Percentiles rank a stretch among this genome's conserved stretches.
phyloP scores from a whole-genome alignment of 768 basidiomycete species.

The Artomyces pyxidatus region DNA sequence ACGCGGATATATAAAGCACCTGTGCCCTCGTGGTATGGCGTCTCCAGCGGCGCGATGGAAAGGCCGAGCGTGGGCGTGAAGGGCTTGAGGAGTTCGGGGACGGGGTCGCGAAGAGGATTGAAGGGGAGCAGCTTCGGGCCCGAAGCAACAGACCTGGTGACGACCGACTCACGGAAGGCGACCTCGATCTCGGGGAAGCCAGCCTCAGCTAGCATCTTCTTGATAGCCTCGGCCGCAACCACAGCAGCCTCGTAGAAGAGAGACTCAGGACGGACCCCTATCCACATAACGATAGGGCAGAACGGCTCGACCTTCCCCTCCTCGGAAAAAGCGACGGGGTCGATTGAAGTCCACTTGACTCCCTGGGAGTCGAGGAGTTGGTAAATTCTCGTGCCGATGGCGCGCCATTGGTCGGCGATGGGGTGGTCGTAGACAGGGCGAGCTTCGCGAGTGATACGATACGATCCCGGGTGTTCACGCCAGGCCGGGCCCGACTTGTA shows the following conservation, averaged over 20 bases:
- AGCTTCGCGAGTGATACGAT: conserved; percentile 18
- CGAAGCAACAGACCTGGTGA: conserved; percentile 20
- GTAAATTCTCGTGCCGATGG: conserved; percentile 13
- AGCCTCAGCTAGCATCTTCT: conserved; percentile 12
- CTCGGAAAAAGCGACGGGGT: conserved; percentile 17
- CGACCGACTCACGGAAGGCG: conserved; percentile 20
- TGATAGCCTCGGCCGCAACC: conserved; percentile 15
- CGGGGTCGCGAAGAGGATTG: conserved; percentile 19
- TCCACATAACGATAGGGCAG: conserved; percentile 18
- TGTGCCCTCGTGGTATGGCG: conserved; percentile 30
- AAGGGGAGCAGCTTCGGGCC: conserved; percentile 27
- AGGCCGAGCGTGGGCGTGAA: conserved; percentile 32
- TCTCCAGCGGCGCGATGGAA: conserved; percentile 26
- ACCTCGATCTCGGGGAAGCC: conserved; percentile 21
- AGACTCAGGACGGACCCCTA: conserved; percentile 21
- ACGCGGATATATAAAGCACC: conserved; percentile 27
- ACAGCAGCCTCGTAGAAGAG: conserved; percentile 19
- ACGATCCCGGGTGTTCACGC: conserved; percentile 9
- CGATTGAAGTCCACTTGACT: conserved; percentile 16
- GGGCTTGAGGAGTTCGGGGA: conserved; percentile 24
- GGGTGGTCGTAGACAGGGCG: conserved; percentile 24
- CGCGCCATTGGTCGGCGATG: conserved; percentile 22
- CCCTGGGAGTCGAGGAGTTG: conserved; percentile 19
- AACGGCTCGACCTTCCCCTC: conserved; percentile 15
- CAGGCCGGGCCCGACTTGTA: conserved; percentile 7